A percentile compares a stretch with the other conserved stretches of the same genome.
Conservation (phyloP, 129 eudicot genomes). For the Chrysanthemum seticuspe region DNA sequence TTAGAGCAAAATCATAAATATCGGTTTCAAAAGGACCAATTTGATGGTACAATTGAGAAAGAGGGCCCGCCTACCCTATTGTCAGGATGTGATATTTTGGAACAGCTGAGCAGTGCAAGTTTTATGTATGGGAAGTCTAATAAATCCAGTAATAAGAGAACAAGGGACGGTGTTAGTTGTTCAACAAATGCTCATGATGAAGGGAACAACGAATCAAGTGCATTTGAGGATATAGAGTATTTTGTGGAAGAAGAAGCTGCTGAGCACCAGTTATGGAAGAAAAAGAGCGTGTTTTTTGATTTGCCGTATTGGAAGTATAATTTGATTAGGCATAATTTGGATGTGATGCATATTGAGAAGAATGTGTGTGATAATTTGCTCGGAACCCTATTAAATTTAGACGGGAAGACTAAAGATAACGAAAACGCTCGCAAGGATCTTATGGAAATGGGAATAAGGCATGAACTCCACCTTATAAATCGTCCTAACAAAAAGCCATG, state of each 20-base stretch:
- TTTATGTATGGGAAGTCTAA: not conserved
- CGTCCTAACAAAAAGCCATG: not conserved
- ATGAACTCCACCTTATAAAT: not conserved
- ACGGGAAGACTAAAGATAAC: not conserved
- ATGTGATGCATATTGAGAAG: too few relatives aligned
- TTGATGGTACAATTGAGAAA: not conserved
- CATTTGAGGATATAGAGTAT: not conserved
- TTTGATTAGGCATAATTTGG: too few relatives aligned
- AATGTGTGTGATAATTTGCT: too few relatives aligned
- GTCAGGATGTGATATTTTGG: not conserved
- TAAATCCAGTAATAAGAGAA: too few relatives aligned
- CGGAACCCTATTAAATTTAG: not conserved
- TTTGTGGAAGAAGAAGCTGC: not conserved
- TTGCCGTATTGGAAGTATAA: too few relatives aligned
- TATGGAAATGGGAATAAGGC: not conserved
- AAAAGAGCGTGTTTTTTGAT: too few relatives aligned
- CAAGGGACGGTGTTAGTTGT: not conserved
- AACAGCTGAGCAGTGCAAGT: not conserved
- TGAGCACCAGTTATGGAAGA: not conserved
- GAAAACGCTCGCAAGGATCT: not conserved
- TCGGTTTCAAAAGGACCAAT: not conserved
- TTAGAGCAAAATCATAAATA: not conserved
- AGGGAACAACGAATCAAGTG: not conserved
- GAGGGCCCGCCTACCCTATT: not conserved
- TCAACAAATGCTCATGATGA: not conserved